These are phyloP conservation scores for Chaetomiaceae sp. DNA, from an alignment of 2,329 filamentous ascomycete species.

Conservation along the genomic window DNA sequence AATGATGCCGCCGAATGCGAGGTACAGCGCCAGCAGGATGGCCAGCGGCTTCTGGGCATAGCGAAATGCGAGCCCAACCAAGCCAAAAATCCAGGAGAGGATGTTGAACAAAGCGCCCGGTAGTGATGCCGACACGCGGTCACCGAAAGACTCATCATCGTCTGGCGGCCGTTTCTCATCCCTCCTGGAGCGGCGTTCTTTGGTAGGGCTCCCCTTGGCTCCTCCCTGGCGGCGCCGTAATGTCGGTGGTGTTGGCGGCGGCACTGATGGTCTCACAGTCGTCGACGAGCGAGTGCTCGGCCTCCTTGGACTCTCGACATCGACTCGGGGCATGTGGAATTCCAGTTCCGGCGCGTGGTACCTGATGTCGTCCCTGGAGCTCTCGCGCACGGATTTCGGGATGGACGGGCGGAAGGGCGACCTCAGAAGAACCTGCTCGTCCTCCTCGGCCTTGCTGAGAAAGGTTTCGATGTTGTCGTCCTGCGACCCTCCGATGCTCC, in stretches of 20 bases:
- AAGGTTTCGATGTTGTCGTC: slow-evolving; percentile 53
- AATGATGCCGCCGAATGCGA: slow-evolving; percentile 54
- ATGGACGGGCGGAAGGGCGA: slow-evolving; percentile 53
- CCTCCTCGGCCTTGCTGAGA: slow-evolving; percentile 44
- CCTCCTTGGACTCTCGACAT: slow-evolving; percentile 33
- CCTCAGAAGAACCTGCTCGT: slow-evolving; percentile 51
- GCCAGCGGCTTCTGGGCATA: slow-evolving; percentile 62
- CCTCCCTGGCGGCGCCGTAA: slow-evolving; percentile 17
- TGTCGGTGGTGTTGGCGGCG: slow-evolving; percentile 15
- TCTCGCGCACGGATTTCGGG: slow-evolving; percentile 33
- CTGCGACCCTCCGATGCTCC: slow-evolving; percentile 44
- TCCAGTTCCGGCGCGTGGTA: slow-evolving; percentile 45
- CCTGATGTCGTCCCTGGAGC: slow-evolving; percentile 25
- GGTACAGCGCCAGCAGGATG: slow-evolving; percentile 55
- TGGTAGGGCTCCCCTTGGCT: slow-evolving; percentile 18
- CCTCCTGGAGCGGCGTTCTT: slow-evolving; percentile 9
- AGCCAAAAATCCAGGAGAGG: slow-evolving; percentile 47
- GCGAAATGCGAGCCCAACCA: slow-evolving; percentile 55
- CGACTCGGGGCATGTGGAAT: slow-evolving; percentile 49
- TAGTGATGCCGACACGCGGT: slow-evolving; percentile 34
- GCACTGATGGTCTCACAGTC: slow-evolving; percentile 4
- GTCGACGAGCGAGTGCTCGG: slow-evolving; percentile 15
- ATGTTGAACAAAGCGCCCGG: slow-evolving; percentile 37
- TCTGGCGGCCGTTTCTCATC: slow-evolving; percentile 4
- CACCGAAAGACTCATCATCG: slow-evolving; percentile 26